Conservation (phyloP, 1,139 yeast species). For the Protomyces inundatus region DNA sequence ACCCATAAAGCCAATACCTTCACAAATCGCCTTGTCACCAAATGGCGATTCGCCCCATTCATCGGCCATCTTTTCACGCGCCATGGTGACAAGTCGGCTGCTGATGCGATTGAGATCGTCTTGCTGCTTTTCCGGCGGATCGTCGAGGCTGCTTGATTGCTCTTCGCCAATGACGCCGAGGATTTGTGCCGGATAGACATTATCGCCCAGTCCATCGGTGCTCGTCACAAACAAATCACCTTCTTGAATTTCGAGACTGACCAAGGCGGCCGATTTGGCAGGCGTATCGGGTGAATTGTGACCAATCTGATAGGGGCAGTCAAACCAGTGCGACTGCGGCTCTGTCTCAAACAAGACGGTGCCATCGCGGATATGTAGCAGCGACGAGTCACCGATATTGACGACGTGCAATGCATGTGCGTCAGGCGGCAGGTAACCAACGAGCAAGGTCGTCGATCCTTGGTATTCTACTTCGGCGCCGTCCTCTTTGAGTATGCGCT, state of each 20-base stretch:
- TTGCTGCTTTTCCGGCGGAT: background rate
- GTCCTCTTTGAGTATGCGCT: constrained; percentile 9
- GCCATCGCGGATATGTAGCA: constrained; percentile 27
- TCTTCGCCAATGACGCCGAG: constrained; percentile 20
- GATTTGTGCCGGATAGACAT: constrained; percentile 30
- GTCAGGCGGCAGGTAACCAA: constrained; percentile 12
- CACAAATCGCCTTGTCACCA: constrained; percentile 30
- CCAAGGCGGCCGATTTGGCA: constrained; percentile 14
- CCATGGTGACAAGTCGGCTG: constrained; percentile 18
- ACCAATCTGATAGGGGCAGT: constrained; percentile 30
- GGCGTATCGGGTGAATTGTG: constrained; percentile 30
- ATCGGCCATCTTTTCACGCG: constrained; percentile 28
- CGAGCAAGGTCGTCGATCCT: constrained; percentile 19
- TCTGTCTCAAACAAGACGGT: constrained; percentile 28
- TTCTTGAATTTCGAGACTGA: constrained; percentile 8
- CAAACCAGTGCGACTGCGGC: constrained; percentile 31
- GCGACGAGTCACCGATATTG: constrained; percentile 28
- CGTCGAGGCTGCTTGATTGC: constrained; percentile 2
- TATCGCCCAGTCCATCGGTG: constrained; percentile 31
- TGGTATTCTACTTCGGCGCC: constrained; percentile 22
- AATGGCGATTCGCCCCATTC: constrained; percentile 29
- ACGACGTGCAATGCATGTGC: constrained; percentile 20
- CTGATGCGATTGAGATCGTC: constrained; percentile 20
- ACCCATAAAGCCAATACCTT: constrained; percentile 31
- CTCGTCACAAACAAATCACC: constrained; percentile 28